Conservation (phyloP, 768 basidiomycete genomes). For the Flagelloscypha sp. region DNA sequence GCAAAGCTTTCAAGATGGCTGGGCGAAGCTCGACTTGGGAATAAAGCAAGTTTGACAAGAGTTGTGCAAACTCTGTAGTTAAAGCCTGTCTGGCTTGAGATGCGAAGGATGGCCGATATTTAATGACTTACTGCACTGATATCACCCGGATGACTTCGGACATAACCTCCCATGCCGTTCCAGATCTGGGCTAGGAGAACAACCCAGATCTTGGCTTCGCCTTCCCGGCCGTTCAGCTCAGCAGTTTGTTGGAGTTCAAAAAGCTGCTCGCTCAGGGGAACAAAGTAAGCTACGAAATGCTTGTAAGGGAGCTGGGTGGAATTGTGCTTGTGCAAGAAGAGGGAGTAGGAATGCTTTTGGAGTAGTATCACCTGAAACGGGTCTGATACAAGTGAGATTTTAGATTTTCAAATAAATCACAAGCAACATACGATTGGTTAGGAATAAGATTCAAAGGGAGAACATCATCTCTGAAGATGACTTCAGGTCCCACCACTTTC, state of each 20-base stretch:
- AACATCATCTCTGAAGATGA: constrained; percentile 54
- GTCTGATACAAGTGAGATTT: constrained; percentile 6
- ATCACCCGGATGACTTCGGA: constrained; percentile 64
- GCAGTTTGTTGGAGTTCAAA: constrained; percentile 82
- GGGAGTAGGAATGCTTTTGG: constrained; percentile 87
- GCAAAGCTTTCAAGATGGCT: constrained; percentile 74
- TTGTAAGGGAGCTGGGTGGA: constrained; percentile 74
- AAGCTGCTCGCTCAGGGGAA: constrained; percentile 89
- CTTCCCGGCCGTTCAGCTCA: constrained; percentile 59
- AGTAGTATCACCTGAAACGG: constrained; percentile 48
- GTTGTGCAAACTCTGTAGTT: constrained; percentile 68
- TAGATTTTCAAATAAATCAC: neutral
- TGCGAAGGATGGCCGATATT: too few species aligned
- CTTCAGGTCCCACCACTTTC: constrained; percentile 78
- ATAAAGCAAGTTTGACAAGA: constrained; percentile 93
- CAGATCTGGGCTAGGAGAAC: constrained; percentile 92
- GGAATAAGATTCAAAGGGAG: constrained; percentile 87
- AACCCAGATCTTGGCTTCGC: constrained; percentile 93
- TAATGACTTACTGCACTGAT: too few species aligned
- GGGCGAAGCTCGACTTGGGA: constrained; percentile 78
- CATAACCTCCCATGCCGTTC: constrained; percentile 88
- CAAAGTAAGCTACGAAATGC: constrained; percentile 87
- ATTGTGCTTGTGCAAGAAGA: constrained; percentile 66
- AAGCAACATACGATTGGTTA: constrained; percentile 52
- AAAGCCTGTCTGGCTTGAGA: constrained; percentile 60